Base-by-base conservation (phyloP, 1,139 yeast species). In the Suhomyces wounanorum region DNA sequence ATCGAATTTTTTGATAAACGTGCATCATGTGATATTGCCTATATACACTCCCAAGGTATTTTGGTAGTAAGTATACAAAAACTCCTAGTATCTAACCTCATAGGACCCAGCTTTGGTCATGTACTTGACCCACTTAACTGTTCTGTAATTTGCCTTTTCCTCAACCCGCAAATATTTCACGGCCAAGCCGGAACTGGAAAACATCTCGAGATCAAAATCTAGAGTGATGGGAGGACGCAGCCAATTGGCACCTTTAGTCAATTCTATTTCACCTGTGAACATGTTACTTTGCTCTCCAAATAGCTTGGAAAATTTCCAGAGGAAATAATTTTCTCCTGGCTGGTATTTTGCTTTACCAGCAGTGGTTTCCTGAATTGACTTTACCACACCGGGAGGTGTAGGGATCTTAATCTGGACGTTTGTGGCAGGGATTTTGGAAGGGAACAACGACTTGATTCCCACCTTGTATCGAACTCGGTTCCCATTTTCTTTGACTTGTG, bases 91-190 rank as follows among this genome's bases (percentile, higher is more conserved):
- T 52, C 96, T 73, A 13, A 89, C 78, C 55, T 90, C 97, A 60
- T 89, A 90, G 6, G 88, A 81, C 0, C 96, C 96, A 0, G 92
- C 84, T 55, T 78, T 81, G 1, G 92, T 80, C 17, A 81, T 67
- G 65, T 92, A 92, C 60, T 89, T 82, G 43, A 91, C 95, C 96
- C 96, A 91, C 64, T 92, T 92, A 18, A 89, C 84, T 1, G 96
- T 85, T 44, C 81, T 73, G 68, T 89, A 87, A 54, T 82, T 83
- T 9, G 80, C 59, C 60, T 77, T 81, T 62, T 89, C 96, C 35
- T 74, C 75, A 2, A 92, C 86, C 64, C 83, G 83, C 59, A 92
- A 75, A 64, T 81, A 88, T 56, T 88, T 79, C 43, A 92, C 94
- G 28, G 82, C 80, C 46, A 89, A 72, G 0, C 96, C 96, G 11